These are phyloP conservation scores for Cladosporium sp. DNA, from an alignment of 2,329 filamentous ascomycete species.

Conservation along the genomic window DNA sequence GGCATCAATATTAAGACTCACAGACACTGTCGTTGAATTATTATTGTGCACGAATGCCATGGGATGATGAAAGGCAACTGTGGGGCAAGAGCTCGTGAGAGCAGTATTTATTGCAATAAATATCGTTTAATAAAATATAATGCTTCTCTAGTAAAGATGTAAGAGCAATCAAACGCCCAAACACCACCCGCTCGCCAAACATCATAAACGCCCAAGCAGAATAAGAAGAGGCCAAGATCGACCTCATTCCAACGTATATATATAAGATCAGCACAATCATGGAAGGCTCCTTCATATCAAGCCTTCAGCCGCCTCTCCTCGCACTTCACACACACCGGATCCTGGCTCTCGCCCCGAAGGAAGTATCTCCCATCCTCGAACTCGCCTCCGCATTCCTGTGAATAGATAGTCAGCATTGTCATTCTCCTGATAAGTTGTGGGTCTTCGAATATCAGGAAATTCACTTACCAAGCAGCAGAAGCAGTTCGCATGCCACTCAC, in stretches of 20 bases:
- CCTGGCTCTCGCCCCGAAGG: constrained; percentile 53
- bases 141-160: too few species aligned
- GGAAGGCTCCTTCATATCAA: constrained; percentile 25
- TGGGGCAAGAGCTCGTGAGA: too few species aligned
- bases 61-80: too few species aligned
- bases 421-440: not conserved
- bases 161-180: too few species aligned
- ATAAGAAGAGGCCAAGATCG: too few species aligned
- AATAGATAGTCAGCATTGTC: not conserved
- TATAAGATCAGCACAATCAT: not conserved
- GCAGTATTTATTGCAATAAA: too few species aligned
- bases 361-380: constrained; percentile 63
- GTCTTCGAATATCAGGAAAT: not conserved
- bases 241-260: not conserved
- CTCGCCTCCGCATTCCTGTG: constrained; percentile 55
- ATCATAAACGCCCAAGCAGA: too few species aligned
- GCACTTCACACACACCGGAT: constrained; percentile 59
- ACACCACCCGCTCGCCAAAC: too few species aligned
- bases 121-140: too few species aligned
- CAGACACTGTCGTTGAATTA: too few species aligned
- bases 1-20: too few species aligned
- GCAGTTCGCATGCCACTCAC: constrained; percentile 90
- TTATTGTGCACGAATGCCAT: too few species aligned
- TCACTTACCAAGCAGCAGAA: constrained; percentile 68
- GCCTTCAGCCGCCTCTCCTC: constrained; percentile 61